Conservation (phyloP, 352 stramenopile species). For the Phytophthora crassamura region DNA sequence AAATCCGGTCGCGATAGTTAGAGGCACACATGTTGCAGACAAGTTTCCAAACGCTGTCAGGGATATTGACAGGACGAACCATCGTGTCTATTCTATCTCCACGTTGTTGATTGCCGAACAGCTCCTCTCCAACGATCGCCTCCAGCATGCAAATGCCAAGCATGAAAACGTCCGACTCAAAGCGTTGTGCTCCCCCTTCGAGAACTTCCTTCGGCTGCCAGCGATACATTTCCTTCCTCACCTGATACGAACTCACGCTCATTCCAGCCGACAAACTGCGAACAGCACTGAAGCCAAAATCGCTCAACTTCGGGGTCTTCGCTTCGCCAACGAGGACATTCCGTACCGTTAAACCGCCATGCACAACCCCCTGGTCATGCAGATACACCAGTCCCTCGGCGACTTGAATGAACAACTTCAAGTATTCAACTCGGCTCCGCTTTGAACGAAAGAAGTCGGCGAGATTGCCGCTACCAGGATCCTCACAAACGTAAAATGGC, state of each 20-base stretch:
- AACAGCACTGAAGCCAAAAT: slow-evolving; percentile 28
- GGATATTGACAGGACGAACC: no score
- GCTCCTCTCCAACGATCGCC: no score
- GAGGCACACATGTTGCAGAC: no score
- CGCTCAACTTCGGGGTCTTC: slow-evolving; percentile 15
- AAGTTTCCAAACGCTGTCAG: no score
- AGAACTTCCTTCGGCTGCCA: not conserved
- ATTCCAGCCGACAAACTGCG: not conserved
- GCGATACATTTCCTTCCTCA: not conserved
- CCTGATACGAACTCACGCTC: not conserved
- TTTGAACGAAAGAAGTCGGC: slow-evolving; percentile 3
- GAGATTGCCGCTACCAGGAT: slow-evolving; percentile 27
- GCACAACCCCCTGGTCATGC: slow-evolving; percentile 45
- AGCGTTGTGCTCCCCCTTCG: not conserved
- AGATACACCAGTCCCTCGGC: slow-evolving; percentile 51
- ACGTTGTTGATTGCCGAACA: no score
- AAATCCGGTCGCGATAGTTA: no score
- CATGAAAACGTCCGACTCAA: no score
- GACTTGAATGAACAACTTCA: slow-evolving; percentile 12
- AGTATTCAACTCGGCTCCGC: not conserved
- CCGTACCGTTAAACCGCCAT: slow-evolving; percentile 78
- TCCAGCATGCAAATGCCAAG: no score
- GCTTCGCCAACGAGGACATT: slow-evolving; percentile 65
- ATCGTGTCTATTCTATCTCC: no score
- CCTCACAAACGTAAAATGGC: slow-evolving; percentile 8